Conservation (phyloP, 2,329 filamentous ascomycete species). For the Grosmannia clavigera region DNA sequence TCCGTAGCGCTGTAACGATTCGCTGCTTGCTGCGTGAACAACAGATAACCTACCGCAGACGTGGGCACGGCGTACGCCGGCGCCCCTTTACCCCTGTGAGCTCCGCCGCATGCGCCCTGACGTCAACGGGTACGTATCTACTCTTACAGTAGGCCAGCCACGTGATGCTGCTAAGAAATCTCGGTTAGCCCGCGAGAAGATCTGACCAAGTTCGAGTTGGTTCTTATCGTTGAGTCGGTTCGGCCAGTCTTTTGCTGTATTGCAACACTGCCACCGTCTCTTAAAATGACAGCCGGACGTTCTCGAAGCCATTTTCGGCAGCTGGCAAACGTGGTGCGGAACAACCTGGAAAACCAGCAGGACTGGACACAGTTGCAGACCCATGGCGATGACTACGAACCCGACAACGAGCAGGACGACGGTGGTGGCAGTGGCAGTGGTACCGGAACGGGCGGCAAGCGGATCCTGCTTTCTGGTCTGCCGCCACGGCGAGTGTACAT, state of each 20-base stretch:
- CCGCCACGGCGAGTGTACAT: slow-evolving; percentile 63
- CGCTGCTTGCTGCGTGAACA: too few relatives aligned
- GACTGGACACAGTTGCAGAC: slow-evolving; percentile 54
- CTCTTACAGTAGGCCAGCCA: too few relatives aligned
- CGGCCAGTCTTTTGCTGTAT: background rate
- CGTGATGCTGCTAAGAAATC: too few relatives aligned
- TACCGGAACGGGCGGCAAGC: slow-evolving; percentile 12
- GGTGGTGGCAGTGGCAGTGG: too few relatives aligned
- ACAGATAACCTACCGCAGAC: too few relatives aligned
- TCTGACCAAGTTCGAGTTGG: too few relatives aligned
- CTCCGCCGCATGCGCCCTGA: too few relatives aligned
- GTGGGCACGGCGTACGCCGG: too few relatives aligned
- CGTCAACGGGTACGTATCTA: too few relatives aligned
- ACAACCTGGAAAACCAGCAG: slow-evolving; percentile 65
- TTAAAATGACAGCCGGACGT: background rate
- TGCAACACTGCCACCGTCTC: background rate
- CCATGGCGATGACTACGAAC: slow-evolving; percentile 24
- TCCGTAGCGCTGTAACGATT: too few relatives aligned
- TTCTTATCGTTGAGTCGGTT: background rate
- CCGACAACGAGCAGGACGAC: background rate
- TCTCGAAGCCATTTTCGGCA: slow-evolving; percentile 13
- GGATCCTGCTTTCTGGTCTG: slow-evolving; percentile 58
- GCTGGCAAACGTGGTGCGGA: slow-evolving; percentile 48
- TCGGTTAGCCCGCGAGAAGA: too few relatives aligned
- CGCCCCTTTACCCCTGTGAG: too few relatives aligned